Conservation (phyloP, 257 asterid species). For the Scutellaria galericulata region DNA sequence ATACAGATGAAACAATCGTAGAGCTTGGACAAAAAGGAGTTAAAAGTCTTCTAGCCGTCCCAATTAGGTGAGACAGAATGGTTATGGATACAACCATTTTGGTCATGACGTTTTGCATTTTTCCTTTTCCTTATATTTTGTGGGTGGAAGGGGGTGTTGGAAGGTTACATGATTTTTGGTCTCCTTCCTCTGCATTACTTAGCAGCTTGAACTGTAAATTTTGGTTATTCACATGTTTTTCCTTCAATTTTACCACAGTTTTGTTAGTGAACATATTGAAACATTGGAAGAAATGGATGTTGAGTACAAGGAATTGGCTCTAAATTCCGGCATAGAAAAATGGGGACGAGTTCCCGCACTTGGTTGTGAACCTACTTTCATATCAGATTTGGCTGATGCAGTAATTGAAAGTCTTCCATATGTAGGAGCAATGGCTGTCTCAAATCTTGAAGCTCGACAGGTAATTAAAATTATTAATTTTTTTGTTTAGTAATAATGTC, state of each 20-base stretch:
- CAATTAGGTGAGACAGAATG: constrained; percentile 69
- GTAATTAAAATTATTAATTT: constrained; percentile 39
- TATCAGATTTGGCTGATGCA: constrained; percentile 96
- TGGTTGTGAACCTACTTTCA: constrained; percentile 91
- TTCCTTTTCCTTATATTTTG: constrained; percentile 5
- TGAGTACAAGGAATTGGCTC: constrained; percentile 96
- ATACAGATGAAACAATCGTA: constrained; percentile 92
- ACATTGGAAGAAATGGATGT: constrained; percentile 99
- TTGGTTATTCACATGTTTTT: constrained; percentile 28
- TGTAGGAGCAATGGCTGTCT: constrained; percentile 99
- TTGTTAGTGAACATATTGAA: constrained; percentile 98
- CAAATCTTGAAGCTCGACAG: constrained; percentile 99
- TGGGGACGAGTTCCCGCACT: constrained; percentile 99
- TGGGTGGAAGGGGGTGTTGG: neutral
- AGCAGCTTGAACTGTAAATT: constrained; percentile 29
- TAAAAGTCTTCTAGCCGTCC: constrained; percentile 95
- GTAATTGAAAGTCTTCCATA: constrained; percentile 98
- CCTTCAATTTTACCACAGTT: constrained; percentile 52
- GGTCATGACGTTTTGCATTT: neutral
- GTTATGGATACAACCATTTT: constrained; percentile 24
- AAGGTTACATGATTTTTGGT: too few species aligned
- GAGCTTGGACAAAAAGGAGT: constrained; percentile 94
- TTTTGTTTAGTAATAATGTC: constrained; percentile 4
- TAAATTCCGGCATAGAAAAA: constrained; percentile 89
- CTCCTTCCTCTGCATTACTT: constrained; percentile 21